phyloP scores from a whole-genome alignment of 805 yeast species.

The Schwanniomyces occidentalis region DNA sequence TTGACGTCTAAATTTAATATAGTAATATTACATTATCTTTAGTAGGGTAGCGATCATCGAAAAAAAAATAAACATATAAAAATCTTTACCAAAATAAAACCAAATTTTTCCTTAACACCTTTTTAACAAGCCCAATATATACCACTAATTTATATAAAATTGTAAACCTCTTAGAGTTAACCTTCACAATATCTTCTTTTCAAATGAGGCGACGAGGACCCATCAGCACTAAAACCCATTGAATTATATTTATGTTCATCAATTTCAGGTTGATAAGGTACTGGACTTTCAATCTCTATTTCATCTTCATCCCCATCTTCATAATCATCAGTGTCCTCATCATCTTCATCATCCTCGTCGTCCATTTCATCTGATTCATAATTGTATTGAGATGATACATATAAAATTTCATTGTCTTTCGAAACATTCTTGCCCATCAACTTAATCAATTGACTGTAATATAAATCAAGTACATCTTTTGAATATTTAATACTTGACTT shows the following conservation, averaged over 20 bases:
- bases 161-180: neutral
- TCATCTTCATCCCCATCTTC: slow-evolving; percentile 13
- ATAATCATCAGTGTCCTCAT: slow-evolving; percentile 12
- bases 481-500: slow-evolving; percentile 28
- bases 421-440: slow-evolving; percentile 38
- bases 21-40: too few species aligned
- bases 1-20: too few species aligned
- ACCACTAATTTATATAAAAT: neutral
- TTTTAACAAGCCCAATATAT: neutral
- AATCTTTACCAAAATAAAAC: too few species aligned
- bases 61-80: too few species aligned
- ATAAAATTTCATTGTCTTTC: slow-evolving; percentile 13
- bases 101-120: too few species aligned
- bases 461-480: slow-evolving; percentile 39
- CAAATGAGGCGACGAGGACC: slow-evolving; percentile 29
- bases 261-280: slow-evolving; percentile 3
- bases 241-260: slow-evolving; percentile 7
- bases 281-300: slow-evolving; percentile 1
- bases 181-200: slow-evolving; percentile 6
- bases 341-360: slow-evolving; percentile 6
- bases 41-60: too few species aligned
- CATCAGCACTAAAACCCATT: slow-evolving; percentile 23
- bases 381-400: slow-evolving; percentile 7
- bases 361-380: slow-evolving; percentile 6
- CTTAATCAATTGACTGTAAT: slow-evolving; percentile 39